These are phyloP conservation scores for Ceratocystis alfenasii DNA, from an alignment of 2,329 filamentous ascomycete species.

Conservation along the genomic window DNA sequence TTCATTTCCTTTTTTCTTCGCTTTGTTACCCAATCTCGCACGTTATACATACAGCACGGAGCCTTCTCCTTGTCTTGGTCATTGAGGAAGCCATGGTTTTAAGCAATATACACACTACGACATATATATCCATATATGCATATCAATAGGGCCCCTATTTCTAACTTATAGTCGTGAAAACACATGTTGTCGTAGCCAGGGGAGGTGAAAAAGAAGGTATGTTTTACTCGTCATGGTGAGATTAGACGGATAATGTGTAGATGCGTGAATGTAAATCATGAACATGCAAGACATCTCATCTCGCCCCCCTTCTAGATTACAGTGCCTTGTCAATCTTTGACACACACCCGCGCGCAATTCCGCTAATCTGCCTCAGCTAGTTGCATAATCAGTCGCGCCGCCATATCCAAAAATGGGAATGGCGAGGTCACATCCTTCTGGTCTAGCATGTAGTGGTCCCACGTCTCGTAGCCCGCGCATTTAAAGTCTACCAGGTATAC, in stretches of 20 bases:
- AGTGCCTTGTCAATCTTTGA: not conserved
- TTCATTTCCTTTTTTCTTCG: not conserved
- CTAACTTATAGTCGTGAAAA: no score
- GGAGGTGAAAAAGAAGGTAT: no score
- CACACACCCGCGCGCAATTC: not conserved
- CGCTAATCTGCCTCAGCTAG: conserved; percentile 63
- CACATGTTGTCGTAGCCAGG: no score
- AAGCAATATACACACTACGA: no score
- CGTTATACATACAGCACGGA: not conserved
- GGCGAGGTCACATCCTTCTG: conserved; percentile 93
- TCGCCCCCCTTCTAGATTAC: no score
- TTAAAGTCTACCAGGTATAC: conserved; percentile 98
- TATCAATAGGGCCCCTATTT: no score
- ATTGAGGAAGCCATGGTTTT: no score
- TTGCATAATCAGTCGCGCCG: conserved; percentile 83
- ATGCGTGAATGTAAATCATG: no score
- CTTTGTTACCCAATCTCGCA: not conserved
- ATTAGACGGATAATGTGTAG: no score
- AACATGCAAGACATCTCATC: not conserved
- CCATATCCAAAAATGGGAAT: conserved; percentile 91
- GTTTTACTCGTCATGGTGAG: no score
- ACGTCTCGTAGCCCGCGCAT: conserved; percentile 85
- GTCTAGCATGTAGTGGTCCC: conserved; percentile 61
- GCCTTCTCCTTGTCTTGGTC: not conserved
- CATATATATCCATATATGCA: no score